Base-by-base conservation (phyloP, 2,329 filamentous ascomycete genomes). In the Cadophora sp. region DNA sequence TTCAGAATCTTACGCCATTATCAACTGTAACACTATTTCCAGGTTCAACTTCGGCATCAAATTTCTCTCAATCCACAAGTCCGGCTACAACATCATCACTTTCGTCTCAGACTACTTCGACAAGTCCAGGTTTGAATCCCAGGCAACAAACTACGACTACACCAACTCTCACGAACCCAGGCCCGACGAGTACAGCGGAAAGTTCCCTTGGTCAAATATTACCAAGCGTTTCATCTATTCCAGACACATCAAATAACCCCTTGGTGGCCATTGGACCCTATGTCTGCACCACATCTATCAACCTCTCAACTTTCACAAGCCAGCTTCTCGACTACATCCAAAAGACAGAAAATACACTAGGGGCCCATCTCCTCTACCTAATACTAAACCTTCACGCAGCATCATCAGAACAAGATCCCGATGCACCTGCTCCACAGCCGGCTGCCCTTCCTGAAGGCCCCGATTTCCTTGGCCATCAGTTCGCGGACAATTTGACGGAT, bases 341-440 rank as follows among this genome's bases (percentile, higher is more conserved):
- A 14, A 73, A 75, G 6, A 89, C 87, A 6, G 79, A 83, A 41
- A 84, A 83, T 41, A 85, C 84, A 6, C 77, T 89, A 41, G 83
- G 82, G 22, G 86, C 87, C 1, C 82, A 83, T 50, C 77, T 87
- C 9, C 77, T 82, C 1, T 84, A 83, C 69, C 71, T 91, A 1
- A 81, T 83, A 3, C 75, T 91, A 64, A 89, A 90, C 73, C 73
- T 91, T 7, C 87, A 90, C 78, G 83, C 83, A 24, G 86, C 88
- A 4, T 77, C 81, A 8, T 78, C 81, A 14, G 73, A 77, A 6
- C 75, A 78, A 24, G 73, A 79, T 1, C 83, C 85, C 3, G 79
- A 81, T 2, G 80, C 83, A 0, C 75, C 79, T 5, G 72, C 77
- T 8, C 78, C 83, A 9, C 76, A 78, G 8, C 78, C 79, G 8